phyloP scores from a whole-genome alignment of 1,139 yeast genomes.

The Blastobotrys elegans region DNA sequence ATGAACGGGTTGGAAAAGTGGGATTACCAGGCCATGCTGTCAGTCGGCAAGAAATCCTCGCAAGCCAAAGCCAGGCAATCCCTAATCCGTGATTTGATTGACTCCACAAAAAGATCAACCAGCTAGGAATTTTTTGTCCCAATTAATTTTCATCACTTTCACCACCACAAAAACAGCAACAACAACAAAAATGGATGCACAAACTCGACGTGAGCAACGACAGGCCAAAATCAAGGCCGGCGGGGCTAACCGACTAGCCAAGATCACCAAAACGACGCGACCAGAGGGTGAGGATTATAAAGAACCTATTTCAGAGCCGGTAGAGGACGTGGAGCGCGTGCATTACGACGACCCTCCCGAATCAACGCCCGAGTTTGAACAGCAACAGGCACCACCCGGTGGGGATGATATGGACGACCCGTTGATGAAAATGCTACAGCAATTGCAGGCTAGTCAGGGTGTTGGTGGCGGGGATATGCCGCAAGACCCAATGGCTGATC shows the following conservation, averaged over 20 bases:
- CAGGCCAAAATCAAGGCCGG: constrained; percentile 34
- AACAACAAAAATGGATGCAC: constrained; percentile 22
- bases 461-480: neutral
- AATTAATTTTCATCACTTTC: neutral
- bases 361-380: neutral
- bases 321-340: neutral
- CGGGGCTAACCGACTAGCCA: constrained; percentile 35
- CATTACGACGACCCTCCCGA: constrained; percentile 13
- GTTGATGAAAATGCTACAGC: constrained; percentile 22
- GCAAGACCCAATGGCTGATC: neutral
- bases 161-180: neutral
- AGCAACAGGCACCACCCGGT: neutral
- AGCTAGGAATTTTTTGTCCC: neutral
- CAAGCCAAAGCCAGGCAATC: constrained; percentile 6
- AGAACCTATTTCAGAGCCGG: constrained; percentile 2
- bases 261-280: constrained; percentile 33
- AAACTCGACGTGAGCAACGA: constrained; percentile 35
- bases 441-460: constrained; percentile 18
- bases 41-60: constrained; percentile 1
- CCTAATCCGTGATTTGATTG: constrained; percentile 1
- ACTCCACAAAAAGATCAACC: constrained; percentile 1
- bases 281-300: constrained; percentile 21
- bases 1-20: constrained; percentile 18
- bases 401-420: constrained; percentile 22
- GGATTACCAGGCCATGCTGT: constrained; percentile 18